Evolutionary conservation across 2,329 filamentous ascomycete species (phyloP).

Genomic region (Sphaerostilbella broomeana): DNA sequence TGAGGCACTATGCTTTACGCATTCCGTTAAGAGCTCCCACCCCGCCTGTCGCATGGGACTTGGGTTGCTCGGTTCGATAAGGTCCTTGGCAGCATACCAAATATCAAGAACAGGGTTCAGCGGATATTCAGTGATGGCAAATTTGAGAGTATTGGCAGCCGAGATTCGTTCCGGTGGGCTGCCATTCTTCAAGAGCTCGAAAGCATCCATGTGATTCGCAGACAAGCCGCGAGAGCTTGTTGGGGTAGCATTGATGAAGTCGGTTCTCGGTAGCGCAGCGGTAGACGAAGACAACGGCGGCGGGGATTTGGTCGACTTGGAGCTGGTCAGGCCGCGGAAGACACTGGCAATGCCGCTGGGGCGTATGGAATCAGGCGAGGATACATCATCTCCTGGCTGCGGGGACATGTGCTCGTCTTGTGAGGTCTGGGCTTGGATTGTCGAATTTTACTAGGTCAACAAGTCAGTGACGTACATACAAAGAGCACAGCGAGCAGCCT

Average conservation of each 20-base stretch:
- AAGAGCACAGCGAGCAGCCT: too few species aligned
- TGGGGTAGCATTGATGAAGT: slow-evolving; percentile 39
- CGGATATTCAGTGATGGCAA: slow-evolving; percentile 52
- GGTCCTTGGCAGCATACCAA: slow-evolving; percentile 60
- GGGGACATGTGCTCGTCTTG: slow-evolving; percentile 52
- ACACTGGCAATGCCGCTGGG: slow-evolving; percentile 55
- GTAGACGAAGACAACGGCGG: slow-evolving; percentile 35
- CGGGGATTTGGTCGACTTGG: slow-evolving; percentile 47
- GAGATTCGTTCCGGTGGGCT: slow-evolving; percentile 46
- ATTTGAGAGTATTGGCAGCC: slow-evolving; percentile 51
- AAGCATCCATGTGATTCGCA: slow-evolving; percentile 46
- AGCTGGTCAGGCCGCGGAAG: slow-evolving; percentile 55
- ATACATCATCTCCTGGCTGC: slow-evolving; percentile 49
- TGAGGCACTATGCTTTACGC: slow-evolving; percentile 54
- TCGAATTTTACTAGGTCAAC: slow-evolving; percentile 8
- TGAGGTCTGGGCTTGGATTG: slow-evolving; percentile 15
- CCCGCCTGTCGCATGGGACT: slow-evolving; percentile 49
- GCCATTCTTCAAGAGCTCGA: slow-evolving; percentile 49
- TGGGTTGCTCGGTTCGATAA: slow-evolving; percentile 54
- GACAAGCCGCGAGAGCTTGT: slow-evolving; percentile 38
- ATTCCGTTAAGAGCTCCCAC: slow-evolving; percentile 60
- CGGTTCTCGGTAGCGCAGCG: slow-evolving; percentile 34
- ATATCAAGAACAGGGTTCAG: slow-evolving; percentile 54
- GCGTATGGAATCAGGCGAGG: slow-evolving; percentile 49
- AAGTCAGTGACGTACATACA: slow-evolving; percentile 10